Base-by-base conservation (phyloP, 495 filamentous ascomycete genomes). In the Hyaloscypha variabilis region DNA sequence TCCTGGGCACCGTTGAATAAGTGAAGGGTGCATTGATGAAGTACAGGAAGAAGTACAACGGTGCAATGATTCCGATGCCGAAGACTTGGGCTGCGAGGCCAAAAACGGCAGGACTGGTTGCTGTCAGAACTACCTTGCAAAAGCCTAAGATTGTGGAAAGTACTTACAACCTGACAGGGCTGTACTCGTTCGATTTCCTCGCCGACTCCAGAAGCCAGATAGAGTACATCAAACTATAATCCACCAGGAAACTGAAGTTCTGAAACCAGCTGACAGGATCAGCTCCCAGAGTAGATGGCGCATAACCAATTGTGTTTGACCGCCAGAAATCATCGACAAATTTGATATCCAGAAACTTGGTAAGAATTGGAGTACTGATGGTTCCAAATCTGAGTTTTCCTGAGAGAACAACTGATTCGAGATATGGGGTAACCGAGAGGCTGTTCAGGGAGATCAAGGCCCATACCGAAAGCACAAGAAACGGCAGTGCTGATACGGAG, bases 171-270 rank as follows among this genome's bases (percentile, higher is more conserved):
- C 26, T 29, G 13, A 23, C 51, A 13, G 51, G 51, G 8, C 8
- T 54, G 51, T 54, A 29, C 17, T 25, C 21, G 26, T 54, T 54
- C n/a, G 21, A 10, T 17, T 17, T 54, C 51, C 14, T 54, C 11
- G 51, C 26, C 6, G 51, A 54, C 11, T 54, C 51, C 3, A 25
- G 10, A 29, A 54, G 51, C 51, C 51, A 54, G 51, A 54, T 54
- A 4, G 1, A 54, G 19, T 54, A 54, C 23, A 54, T n/a, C 6
- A 54, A 5, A 25, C 51, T 54, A 23, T 24, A 25, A 29, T 54
- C 51, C 10, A 54, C 51, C 17, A 54, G 26, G 26, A 54, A 29
- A 1, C 23, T 24, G 23, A 29, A 54, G 21, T 29, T 54, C 21
- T 54, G 23, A 8, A 54, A 29, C 51, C 51, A 54, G 26, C 51